A percentile compares a stretch with the other conserved stretches of the same genome.
phyloP scores from a whole-genome alignment of 345 rosid genomes.

The Linum lewisii region DNA sequence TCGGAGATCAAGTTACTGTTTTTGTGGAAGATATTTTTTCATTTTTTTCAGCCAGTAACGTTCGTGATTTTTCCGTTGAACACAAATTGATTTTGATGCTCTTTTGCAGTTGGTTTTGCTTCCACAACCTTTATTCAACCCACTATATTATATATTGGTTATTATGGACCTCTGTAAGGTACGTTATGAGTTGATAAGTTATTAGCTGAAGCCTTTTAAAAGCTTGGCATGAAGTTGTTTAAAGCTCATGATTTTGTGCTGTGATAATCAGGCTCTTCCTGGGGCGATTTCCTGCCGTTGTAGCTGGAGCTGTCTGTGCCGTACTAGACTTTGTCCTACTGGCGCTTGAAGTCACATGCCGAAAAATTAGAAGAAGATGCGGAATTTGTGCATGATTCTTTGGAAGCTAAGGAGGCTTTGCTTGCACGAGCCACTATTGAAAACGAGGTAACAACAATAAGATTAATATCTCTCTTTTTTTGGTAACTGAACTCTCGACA shows the following conservation, averaged over 20 bases:
- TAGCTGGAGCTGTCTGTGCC: conserved; percentile 95
- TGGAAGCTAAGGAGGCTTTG: conserved; percentile 86
- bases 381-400: conserved; percentile 46
- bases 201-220: neutral
- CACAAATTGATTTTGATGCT: neutral
- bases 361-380: conserved; percentile 63
- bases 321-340: conserved; percentile 85
- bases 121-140: conserved; percentile 91
- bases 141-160: conserved; percentile 80
- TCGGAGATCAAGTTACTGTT: too few species aligned
- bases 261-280: conserved; percentile 79
- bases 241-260: conserved; percentile 21
- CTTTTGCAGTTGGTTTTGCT: conserved; percentile 72
- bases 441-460: conserved; percentile 56
- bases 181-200: conserved; percentile 3
- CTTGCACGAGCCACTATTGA: conserved; percentile 75
- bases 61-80: neutral
- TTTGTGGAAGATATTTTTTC: too few species aligned
- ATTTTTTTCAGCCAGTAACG: too few species aligned
- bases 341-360: conserved; percentile 62
- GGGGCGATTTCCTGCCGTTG: conserved; percentile 99
- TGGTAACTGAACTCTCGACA: neutral
- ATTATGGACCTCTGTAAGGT: conserved; percentile 99
- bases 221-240: neutral
- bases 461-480: neutral